These are phyloP conservation scores for Anthracocystis walkeri DNA, from an alignment of 1,284 basidiomycete genomes.

Conservation along the genomic window DNA sequence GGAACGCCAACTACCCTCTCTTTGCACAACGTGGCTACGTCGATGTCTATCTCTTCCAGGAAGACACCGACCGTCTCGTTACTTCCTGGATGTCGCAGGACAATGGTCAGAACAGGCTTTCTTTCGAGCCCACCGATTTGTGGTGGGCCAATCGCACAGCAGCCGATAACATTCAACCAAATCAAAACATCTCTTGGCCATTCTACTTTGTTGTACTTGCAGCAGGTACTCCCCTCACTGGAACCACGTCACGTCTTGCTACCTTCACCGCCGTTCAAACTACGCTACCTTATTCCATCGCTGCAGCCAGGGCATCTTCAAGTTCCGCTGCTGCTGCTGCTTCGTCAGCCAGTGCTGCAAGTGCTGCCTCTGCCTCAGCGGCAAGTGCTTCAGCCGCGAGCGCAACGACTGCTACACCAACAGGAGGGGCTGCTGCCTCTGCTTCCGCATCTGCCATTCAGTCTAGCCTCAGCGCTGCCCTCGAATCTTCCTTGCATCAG, in stretches of 20 bases:
- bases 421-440: constrained; percentile 22
- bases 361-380: constrained; percentile 33
- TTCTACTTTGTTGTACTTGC: constrained; percentile 65
- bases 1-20: constrained; percentile 61
- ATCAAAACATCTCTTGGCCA: constrained; percentile 62
- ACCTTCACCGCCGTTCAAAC: constrained; percentile 61
- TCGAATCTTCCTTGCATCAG: constrained; percentile 49
- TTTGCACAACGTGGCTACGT: constrained; percentile 56
- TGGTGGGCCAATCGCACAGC: constrained; percentile 56
- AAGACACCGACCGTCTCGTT: constrained; percentile 54
- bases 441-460: constrained; percentile 50
- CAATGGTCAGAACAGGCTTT: constrained; percentile 54
- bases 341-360: constrained; percentile 22
- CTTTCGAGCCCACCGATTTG: constrained; percentile 55
- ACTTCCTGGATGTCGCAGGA: constrained; percentile 56
- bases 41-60: constrained; percentile 64
- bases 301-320: constrained; percentile 29
- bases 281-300: constrained; percentile 51
- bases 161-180: constrained; percentile 53
- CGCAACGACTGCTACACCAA: constrained; percentile 7
- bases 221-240: constrained; percentile 35
- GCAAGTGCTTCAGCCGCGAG: constrained; percentile 23
- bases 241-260: constrained; percentile 49
- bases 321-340: constrained; percentile 44
- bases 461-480: constrained; percentile 49